Evolutionary conservation across 1,139 yeast genomes (phyloP), one percentile per base, ranked within the genome.

Genomic region (Geotrichum klebahnii): DNA sequence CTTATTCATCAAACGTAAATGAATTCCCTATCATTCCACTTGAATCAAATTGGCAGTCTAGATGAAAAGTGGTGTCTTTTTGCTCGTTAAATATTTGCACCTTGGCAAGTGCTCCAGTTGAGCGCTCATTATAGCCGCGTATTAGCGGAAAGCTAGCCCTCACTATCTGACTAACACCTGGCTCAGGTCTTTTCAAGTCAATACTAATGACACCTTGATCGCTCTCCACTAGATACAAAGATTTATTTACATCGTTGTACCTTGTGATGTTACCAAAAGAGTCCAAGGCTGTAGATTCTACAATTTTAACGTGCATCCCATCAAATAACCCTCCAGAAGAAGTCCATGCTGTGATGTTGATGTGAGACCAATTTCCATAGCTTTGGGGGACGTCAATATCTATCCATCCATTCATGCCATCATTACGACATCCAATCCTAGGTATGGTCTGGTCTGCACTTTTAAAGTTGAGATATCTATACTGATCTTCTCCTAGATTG

Each of bases 21-120:
- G 51, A 17, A 36, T 26, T 47, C 14, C 43, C 43, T 3, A 31
- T 46, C 20, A 22, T 20, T 33, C 51, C 51, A 31, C 51, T 47
- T 5, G 46, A 19, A 28, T 47, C 51, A 41, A 47, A 47, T 16
- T 39, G 29, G 22, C 51, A 47, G 20, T 35, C 29, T 8, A 34
- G 16, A 19, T 35, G 36, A 22, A 28, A 44, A 22, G 45, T 33
- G 19, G 42, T 41, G 38, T 47, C 51, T 12, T 41, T 20, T 2
- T 12, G 19, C 8, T 23, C 38, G 2, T 31, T 20, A 28, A 32
- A 32, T 12, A 42, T n/a, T 28, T 42, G 45, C 5, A 42, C 38
- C 17, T 20, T 42, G 29, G 45, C 38, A 3, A 23, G 8, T 1
- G 45, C 45, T 5, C 38, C 38, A 24, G 38, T 3, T 2, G 22